Evolutionary conservation across 257 asterid genomes (phyloP).

Genomic region (Knoxia roxburghii): DNA sequence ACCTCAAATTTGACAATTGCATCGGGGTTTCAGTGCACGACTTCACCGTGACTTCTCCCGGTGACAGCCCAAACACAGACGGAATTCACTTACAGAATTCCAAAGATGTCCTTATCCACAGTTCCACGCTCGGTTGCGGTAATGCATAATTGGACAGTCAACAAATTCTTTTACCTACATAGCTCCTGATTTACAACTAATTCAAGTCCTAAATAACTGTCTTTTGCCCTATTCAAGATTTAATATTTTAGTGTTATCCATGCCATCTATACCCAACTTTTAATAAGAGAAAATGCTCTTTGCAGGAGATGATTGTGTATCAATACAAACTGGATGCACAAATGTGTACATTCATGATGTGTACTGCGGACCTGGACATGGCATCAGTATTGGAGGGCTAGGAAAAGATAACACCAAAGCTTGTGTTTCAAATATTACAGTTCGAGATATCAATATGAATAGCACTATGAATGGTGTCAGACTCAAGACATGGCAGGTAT

Average conservation of each 20-base stretch:
- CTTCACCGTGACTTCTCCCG: constrained; percentile 64
- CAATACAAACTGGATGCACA: constrained; percentile 85
- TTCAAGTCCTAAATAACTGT: not conserved
- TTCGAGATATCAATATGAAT: constrained; percentile 53
- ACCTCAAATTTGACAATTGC: constrained; percentile 79
- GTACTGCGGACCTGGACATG: constrained; percentile 92
- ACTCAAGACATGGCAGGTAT: constrained; percentile 89
- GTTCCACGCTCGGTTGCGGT: constrained; percentile 72
- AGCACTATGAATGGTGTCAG: constrained; percentile 74
- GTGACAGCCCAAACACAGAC: constrained; percentile 88
- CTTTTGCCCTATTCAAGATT: not conserved
- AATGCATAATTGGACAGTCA: constrained; percentile 20
- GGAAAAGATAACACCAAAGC: constrained; percentile 78
- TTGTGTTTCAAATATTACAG: constrained; percentile 80
- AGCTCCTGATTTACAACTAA: constrained; percentile 2
- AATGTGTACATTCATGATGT: constrained; percentile 59
- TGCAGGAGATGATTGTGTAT: constrained; percentile 89
- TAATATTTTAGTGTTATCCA: no score
- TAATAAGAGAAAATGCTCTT: not conserved
- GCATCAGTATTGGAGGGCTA: constrained; percentile 88
- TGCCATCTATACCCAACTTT: not conserved
- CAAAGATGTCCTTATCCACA: constrained; percentile 66
- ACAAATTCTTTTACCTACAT: no score
- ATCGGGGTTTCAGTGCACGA: constrained; percentile 67
- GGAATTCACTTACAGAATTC: constrained; percentile 93